A percentile compares a stretch with the other conserved stretches of the same genome.
Conservation (phyloP, 257 asterid genomes). For the Fraxinus pennsylvanica region DNA sequence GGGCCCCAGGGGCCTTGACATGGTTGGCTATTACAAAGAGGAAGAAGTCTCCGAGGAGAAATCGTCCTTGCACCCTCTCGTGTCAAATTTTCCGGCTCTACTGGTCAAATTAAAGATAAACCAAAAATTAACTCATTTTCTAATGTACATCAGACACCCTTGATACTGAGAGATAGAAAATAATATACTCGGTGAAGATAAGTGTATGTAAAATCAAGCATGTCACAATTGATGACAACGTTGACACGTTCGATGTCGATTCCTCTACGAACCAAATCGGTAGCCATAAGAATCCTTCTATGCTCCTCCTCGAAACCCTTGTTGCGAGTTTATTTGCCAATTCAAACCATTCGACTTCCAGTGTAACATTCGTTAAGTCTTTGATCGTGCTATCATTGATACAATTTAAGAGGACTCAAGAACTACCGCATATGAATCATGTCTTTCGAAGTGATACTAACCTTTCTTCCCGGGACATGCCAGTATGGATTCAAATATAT, state of each 20-base stretch:
- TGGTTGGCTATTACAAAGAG: neutral
- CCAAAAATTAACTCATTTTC: neutral
- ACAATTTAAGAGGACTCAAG: neutral
- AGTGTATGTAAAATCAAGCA: conserved; percentile 95
- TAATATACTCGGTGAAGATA: conserved; percentile 71
- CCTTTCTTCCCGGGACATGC: conserved; percentile 98
- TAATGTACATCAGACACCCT: neutral
- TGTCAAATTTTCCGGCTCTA: conserved; percentile 90
- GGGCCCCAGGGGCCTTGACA: too few relatives aligned
- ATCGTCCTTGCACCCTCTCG: conserved; percentile 45
- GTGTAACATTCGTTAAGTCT: neutral
- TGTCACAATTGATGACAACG: conserved; percentile 86
- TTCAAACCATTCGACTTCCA: conserved; percentile 2
- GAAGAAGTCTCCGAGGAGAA: too few relatives aligned
- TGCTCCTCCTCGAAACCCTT: conserved; percentile 91
- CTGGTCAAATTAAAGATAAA: conserved; percentile 30
- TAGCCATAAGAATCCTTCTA: conserved; percentile 88
- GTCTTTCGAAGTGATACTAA: conserved; percentile 16
- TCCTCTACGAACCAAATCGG: conserved; percentile 92
- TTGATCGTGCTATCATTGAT: neutral
- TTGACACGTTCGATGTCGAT: conserved; percentile 89
- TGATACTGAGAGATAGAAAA: neutral
- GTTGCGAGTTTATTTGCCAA: conserved; percentile 75
- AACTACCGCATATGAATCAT: neutral
- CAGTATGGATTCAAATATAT: conserved; percentile 94